Conservation (phyloP, 1,284 basidiomycete genomes). For the Ganoderma meredithae region DNA sequence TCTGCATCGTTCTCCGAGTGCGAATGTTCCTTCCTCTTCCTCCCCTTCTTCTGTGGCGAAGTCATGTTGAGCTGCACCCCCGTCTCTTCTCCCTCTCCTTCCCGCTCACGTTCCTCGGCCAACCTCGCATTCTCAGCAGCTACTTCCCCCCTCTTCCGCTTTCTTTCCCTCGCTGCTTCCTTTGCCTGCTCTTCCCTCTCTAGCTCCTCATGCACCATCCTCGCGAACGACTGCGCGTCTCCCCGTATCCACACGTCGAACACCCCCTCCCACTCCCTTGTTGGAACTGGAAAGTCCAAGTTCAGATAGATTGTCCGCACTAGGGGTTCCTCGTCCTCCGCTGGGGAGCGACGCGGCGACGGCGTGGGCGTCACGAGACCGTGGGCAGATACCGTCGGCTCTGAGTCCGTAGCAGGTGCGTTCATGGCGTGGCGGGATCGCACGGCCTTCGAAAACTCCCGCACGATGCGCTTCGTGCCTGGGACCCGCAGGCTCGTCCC, state of each 20-base stretch:
- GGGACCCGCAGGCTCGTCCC: conserved; percentile 92
- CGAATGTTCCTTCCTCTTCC: conserved; percentile 35
- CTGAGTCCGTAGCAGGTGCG: conserved; percentile 18
- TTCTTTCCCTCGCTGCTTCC: conserved; percentile 21
- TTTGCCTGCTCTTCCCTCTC: conserved; percentile 44
- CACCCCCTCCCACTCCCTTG: conserved; percentile 88
- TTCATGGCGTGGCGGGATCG: conserved; percentile 53
- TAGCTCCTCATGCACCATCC: conserved; percentile 62
- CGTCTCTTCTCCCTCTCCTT: conserved; percentile 16
- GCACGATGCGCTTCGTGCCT: conserved; percentile 92
- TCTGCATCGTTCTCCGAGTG: conserved; percentile 15
- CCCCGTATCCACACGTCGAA: conserved; percentile 94
- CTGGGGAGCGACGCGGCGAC: conserved; percentile 49
- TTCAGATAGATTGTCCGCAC: conserved; percentile 87
- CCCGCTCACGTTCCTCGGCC: conserved; percentile 19
- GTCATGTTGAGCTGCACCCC: conserved; percentile 18
- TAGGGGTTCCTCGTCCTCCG: conserved; percentile 56
- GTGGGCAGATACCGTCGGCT: conserved; percentile 33
- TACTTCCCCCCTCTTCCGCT: conserved; percentile 30
- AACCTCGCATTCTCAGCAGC: conserved; percentile 22
- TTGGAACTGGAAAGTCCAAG: conserved; percentile 88
- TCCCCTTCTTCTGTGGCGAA: conserved; percentile 25
- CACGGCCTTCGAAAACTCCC: conserved; percentile 89
- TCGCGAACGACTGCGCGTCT: conserved; percentile 84
- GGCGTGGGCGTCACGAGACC: conserved; percentile 48